phyloP scores from a whole-genome alignment of 1,284 basidiomycete species.

The Cronartium ribicola region DNA sequence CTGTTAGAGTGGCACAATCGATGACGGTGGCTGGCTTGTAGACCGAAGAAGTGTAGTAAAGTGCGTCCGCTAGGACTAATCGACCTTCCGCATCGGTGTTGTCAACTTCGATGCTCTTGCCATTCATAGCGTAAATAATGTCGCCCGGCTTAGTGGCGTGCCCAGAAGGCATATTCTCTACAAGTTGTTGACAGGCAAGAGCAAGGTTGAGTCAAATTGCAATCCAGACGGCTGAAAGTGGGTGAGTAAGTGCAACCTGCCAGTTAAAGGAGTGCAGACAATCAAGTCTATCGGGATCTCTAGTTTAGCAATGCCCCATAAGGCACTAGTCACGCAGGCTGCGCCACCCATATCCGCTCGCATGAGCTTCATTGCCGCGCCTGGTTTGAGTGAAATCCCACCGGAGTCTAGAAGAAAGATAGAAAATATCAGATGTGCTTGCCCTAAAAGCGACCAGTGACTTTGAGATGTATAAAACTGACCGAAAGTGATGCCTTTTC shows the following conservation, averaged over 20 bases:
- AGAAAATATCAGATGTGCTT: too few species aligned
- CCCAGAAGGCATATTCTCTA: conserved; percentile 78
- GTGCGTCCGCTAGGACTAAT: conserved; percentile 68
- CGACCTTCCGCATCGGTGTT: conserved; percentile 71
- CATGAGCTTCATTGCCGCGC: conserved; percentile 66
- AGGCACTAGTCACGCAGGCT: conserved; percentile 68
- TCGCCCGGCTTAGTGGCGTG: conserved; percentile 83
- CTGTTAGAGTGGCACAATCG: conserved; percentile 68
- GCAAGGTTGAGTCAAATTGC: conserved; percentile 60
- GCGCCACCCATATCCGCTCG: conserved; percentile 83
- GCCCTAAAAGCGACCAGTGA: not conserved
- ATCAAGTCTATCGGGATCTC: conserved; percentile 57
- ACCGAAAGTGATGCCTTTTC: conserved; percentile 76
- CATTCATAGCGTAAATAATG: conserved; percentile 65
- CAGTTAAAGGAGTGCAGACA: conserved; percentile 32
- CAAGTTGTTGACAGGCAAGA: conserved; percentile 63
- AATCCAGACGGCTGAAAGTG: not conserved
- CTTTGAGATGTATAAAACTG: not conserved
- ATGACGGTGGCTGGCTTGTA: conserved; percentile 77
- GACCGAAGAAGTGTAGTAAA: conserved; percentile 73
- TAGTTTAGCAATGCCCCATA: conserved; percentile 73
- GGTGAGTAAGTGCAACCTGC: not conserved
- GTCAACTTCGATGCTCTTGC: conserved; percentile 68
- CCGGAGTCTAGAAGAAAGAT: conserved; percentile 61
- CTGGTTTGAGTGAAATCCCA: conserved; percentile 79